phyloP scores from a whole-genome alignment of 2,329 filamentous ascomycete species.

The Atkinsonella hypoxylon region DNA sequence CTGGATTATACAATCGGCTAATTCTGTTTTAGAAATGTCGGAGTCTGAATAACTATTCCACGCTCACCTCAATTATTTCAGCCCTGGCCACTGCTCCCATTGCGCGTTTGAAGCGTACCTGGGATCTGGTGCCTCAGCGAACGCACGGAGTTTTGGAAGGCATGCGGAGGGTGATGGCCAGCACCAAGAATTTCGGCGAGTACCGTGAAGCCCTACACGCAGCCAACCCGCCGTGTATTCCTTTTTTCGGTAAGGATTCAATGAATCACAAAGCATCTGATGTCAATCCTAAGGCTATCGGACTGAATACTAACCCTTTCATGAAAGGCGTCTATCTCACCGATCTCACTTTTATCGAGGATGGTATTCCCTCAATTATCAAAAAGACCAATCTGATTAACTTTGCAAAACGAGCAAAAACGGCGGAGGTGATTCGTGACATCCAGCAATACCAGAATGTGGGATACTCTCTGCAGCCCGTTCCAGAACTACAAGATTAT shows the following conservation, averaged over 20 bases:
- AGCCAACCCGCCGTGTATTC: conserved; percentile 92
- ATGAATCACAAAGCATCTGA: not conserved
- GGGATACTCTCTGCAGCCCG: conserved; percentile 82
- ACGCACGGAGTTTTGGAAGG: conserved; percentile 70
- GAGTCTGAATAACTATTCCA: conserved; percentile 88
- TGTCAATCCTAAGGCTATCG: not conserved
- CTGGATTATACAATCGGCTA: conserved; percentile 8
- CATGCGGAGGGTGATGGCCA: conserved; percentile 92
- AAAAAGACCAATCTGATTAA: conserved; percentile 97
- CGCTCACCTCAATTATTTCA: conserved; percentile 93
- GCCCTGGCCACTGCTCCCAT: conserved; percentile 91
- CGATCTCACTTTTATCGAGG: conserved; percentile 95
- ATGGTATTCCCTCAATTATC: conserved; percentile 90
- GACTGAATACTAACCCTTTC: not conserved
- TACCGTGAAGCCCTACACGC: conserved; percentile 88
- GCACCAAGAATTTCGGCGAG: conserved; percentile 95
- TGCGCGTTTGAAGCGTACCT: conserved; percentile 83
- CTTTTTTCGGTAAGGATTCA: conserved; percentile 73
- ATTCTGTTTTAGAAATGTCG: conserved; percentile 66
- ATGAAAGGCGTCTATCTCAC: conserved; percentile 73
- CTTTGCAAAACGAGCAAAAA: conserved; percentile 96
- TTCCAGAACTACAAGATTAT: conserved; percentile 89
- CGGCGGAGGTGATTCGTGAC: conserved; percentile 93
- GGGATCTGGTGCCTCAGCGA: conserved; percentile 83
- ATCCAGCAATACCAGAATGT: conserved; percentile 99